Base-by-base conservation (phyloP, 2,329 filamentous ascomycete species). In the Nannizziopsis barbatae region DNA sequence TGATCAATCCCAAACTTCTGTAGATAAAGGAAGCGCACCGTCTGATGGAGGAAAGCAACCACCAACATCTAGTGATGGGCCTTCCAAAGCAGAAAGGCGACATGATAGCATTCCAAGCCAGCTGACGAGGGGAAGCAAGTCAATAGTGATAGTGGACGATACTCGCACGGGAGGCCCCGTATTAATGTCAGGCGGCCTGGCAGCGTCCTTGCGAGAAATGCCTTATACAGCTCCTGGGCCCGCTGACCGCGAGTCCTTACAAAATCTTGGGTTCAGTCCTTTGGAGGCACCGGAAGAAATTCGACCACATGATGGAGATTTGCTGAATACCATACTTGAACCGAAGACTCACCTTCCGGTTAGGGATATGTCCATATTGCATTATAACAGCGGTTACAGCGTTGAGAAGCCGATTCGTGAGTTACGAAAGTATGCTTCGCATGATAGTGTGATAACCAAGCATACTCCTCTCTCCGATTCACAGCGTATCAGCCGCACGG, bases 81-180 rank as follows among this genome's bases (percentile, higher is more conserved):
- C 5, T 22, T 32, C 32, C 5, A 38, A 37, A 12, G 7, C 40
- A 4, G 49, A 36, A 55, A 32, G 30, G 30, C 49, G 41, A 30
- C 52, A 51, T 3, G 47, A 65, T 7, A 66, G 74, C 39, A 51
- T 58, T 30, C 55, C 61, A 45, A 79, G 75, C 54, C 71, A 71
- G 49, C 77, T 90, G 39, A 92, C 87, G 0, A 74, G 75, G 9
- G 85, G 86, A n/a, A 94, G 86, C 71, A 83, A 89, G 60, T 94
- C 87, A 0, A 93, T 95, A 55, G 75, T 95, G 48, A 93, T 95
- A 59, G 80, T 94, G 32, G 86, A 93, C 56, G 76, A 76, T 53
- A 79, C 76, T 30, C 67, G 68, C 6, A 56, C 7, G 58, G 64
- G 33, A 53, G 62, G 17, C 30, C 63, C 65, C 22, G 22, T 27